A percentile compares a stretch with the other conserved stretches of the same genome.
Evolutionary conservation across 2,329 filamentous ascomycete species (phyloP).

Genomic region (Zasmidium citrigriseum): DNA sequence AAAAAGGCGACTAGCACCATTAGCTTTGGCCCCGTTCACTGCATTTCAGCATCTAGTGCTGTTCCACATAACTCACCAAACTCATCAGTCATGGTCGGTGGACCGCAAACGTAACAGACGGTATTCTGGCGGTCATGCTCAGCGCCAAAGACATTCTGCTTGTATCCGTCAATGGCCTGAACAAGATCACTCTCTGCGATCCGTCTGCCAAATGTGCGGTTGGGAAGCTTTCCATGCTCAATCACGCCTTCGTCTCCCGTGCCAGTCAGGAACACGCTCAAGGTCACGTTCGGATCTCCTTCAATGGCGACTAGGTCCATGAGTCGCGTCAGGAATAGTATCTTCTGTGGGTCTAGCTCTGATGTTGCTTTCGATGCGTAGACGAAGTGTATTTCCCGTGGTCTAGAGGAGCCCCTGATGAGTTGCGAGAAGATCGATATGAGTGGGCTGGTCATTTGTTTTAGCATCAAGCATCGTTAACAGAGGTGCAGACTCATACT

Average conservation of each 20-base stretch:
- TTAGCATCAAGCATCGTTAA: not conserved
- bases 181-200: slow-evolving; percentile 39
- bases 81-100: slow-evolving; percentile 50
- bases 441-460: slow-evolving; percentile 59
- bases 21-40: too few species aligned
- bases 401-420: slow-evolving; percentile 26
- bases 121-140: slow-evolving; percentile 38
- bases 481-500: slow-evolving; percentile 49
- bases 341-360: slow-evolving; percentile 34
- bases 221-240: slow-evolving; percentile 32
- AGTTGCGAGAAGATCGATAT: slow-evolving; percentile 71
- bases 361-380: slow-evolving; percentile 58
- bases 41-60: not conserved
- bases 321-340: slow-evolving; percentile 52
- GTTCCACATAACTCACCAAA: slow-evolving; percentile 20
- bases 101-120: slow-evolving; percentile 52
- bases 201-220: slow-evolving; percentile 32
- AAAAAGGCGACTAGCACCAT: slow-evolving; percentile 38
- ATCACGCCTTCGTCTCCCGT: slow-evolving; percentile 26
- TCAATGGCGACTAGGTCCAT: slow-evolving; percentile 30
- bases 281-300: slow-evolving; percentile 25
- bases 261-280: slow-evolving; percentile 35
- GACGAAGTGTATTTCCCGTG: slow-evolving; percentile 58
- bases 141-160: slow-evolving; percentile 26
- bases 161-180: slow-evolving; percentile 38